Base-by-base conservation (phyloP, 2,329 filamentous ascomycete species). In the Stemphylium lycopersici region DNA sequence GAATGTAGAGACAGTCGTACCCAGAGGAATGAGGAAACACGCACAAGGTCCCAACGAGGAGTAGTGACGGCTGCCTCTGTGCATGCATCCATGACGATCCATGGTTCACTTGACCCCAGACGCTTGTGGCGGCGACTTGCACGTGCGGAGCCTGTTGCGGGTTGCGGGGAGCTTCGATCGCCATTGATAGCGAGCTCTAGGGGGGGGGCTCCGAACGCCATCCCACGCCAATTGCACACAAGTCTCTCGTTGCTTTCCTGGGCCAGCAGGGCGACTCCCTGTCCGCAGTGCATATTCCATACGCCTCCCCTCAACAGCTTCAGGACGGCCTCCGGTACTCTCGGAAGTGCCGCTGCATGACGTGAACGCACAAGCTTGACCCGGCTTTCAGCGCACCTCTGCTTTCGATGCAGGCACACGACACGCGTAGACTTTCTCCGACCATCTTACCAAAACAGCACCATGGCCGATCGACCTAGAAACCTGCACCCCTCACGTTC, bases 401-500 rank as follows among this genome's bases (percentile, higher is more conserved):
- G 57, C 56, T 48, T 55, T 62, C 63, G 48, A 68, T 68, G 68
- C 58, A 53, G 53, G 59, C 66, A 66, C 65, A 58, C 66, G 64
- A 67, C 62, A 51, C 50, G 37, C 41, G 34, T 44, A 43, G 50
- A 53, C 22, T 58, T 46, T 40, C 53, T 55, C 54, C 38, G 16
- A 41, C 42, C 37, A 38, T 24, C 26, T 20, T 50, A 37, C 50
- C 53, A 53, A 55, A 45, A 59, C 20, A 55, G 10, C 52, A 51
- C 31, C 47, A 73, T 74, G 68, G 58, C 70, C 34, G 68, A 62
- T 34, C 62, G 68, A 48, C 71, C 76, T 6, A 69, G 66, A 41
- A 63, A 74, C 38, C 67, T 79, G 16, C 77, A 79, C 40, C 64
- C 75, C 41, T 77, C 79, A 34, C 72, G 76, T 40, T 82, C 80